phyloP scores from a whole-genome alignment of 129 eudicot species.

The Arctium lappa region DNA sequence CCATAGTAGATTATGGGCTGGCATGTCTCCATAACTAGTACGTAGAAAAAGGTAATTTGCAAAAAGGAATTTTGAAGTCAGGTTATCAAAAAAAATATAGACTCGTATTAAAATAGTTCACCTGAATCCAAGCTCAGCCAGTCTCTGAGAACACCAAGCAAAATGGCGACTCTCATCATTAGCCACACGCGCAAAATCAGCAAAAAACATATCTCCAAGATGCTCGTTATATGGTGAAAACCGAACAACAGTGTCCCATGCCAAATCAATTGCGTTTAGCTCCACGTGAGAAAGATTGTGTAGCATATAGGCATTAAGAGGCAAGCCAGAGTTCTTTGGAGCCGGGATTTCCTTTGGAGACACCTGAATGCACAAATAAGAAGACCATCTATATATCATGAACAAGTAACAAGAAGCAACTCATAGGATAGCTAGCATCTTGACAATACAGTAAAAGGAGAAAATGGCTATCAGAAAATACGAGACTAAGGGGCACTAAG shows the following conservation, averaged over 20 bases:
- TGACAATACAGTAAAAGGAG: not conserved
- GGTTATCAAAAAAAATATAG: not conserved
- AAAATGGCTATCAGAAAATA: not conserved
- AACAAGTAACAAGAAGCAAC: not conserved
- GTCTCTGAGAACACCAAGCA: conserved; percentile 92
- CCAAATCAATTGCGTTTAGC: conserved; percentile 94
- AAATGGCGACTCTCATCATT: conserved; percentile 99
- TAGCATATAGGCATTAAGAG: conserved; percentile 92
- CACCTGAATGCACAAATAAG: conserved; percentile 46
- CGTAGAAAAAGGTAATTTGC: not conserved
- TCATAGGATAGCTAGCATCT: not conserved
- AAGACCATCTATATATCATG: not conserved
- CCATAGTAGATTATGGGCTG: conserved; percentile 96
- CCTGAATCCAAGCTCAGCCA: conserved; percentile 93
- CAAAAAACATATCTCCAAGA: conserved; percentile 89
- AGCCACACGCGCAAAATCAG: conserved; percentile 95
- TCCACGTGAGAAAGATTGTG: conserved; percentile 99
- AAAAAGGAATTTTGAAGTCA: not conserved
- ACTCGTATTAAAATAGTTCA: conserved; percentile 13
- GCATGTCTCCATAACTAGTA: conserved; percentile 93
- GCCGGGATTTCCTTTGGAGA: conserved; percentile 87
- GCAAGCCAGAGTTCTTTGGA: conserved; percentile 77
- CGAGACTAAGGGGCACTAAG: not conserved
- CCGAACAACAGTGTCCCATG: conserved; percentile 98
- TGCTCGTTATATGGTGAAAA: conserved; percentile 70